Conservation (phyloP, 768 basidiomycete species). For the Rhodotorula toruloides region DNA sequence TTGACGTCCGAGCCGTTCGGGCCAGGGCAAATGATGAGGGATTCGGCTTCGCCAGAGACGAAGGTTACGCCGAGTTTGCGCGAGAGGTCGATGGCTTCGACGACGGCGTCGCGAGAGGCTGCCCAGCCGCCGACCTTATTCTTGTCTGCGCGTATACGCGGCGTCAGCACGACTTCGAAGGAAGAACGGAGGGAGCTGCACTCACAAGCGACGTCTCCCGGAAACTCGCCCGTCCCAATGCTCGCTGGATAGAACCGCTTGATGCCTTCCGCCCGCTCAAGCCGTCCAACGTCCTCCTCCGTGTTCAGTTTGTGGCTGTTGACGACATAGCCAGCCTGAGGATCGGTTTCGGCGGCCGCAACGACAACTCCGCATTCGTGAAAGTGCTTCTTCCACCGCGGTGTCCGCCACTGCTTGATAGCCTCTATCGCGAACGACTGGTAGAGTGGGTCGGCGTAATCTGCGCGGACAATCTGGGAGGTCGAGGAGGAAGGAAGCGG, state of each 20-base stretch:
- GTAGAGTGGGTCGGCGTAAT: constrained; percentile 44
- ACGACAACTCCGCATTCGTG: constrained; percentile 39
- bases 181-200: background rate
- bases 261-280: background rate
- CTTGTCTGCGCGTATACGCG: background rate
- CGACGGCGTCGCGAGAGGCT: constrained; percentile 33
- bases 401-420: constrained; percentile 44
- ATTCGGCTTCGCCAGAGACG: constrained; percentile 54
- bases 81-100: constrained; percentile 7
- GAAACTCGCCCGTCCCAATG: background rate
- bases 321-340: constrained; percentile 18
- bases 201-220: constrained; percentile 10
- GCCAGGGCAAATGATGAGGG: constrained; percentile 49
- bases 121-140: constrained; percentile 37
- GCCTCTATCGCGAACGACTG: constrained; percentile 44
- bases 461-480: constrained; percentile 36
- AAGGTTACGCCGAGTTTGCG: constrained; percentile 56
- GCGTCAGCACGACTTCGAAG: background rate
- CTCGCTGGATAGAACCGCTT: constrained; percentile 3
- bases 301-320: constrained; percentile 7
- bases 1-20: constrained; percentile 42
- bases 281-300: background rate
- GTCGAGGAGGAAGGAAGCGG: too few relatives aligned
- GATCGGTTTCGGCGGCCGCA: background rate
- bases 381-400: constrained; percentile 42